These are phyloP conservation scores for Urostyla sp. DNA, from an alignment of 73 alveolate genomes.

Conservation along the genomic window DNA sequence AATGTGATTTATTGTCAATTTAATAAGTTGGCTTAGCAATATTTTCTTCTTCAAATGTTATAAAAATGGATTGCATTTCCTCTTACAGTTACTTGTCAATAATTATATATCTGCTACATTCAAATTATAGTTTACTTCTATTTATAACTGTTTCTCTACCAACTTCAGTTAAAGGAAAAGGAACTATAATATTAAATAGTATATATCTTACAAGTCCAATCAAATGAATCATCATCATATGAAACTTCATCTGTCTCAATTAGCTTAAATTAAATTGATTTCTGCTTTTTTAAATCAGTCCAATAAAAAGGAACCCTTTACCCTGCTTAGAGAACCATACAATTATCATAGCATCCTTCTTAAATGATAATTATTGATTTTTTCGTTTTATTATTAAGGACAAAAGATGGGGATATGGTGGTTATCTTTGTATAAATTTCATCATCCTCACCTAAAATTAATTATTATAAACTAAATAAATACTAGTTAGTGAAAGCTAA, in stretches of 20 bases:
- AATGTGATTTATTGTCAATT: conserved; percentile 39
- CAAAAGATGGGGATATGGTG: conserved; percentile 59
- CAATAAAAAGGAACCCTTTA: conserved; percentile 22
- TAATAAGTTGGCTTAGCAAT: conserved; percentile 38
- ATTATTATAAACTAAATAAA: background rate
- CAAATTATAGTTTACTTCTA: background rate
- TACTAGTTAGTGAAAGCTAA: conserved; percentile 36
- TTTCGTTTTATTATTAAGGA: conserved; percentile 45
- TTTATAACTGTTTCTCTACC: conserved; percentile 33
- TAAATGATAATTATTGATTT: conserved; percentile 20
- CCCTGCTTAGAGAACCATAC: background rate
- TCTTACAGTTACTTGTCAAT: conserved; percentile 44
- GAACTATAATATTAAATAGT: background rate
- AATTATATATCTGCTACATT: conserved; percentile 4
- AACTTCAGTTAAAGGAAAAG: conserved; percentile 27
- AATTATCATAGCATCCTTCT: conserved; percentile 4
- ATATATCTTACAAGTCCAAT: conserved; percentile 51
- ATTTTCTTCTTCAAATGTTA: conserved; percentile 48
- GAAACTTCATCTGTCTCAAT: conserved; percentile 39
- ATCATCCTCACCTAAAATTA: conserved; percentile 38
- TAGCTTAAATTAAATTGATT: conserved; percentile 6
- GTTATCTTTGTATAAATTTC: conserved; percentile 57
- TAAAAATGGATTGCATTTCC: conserved; percentile 7
- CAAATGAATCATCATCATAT: conserved; percentile 41
- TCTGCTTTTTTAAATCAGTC: background rate